These are phyloP conservation scores for Amanita pseudoporphyria DNA, from an alignment of 768 basidiomycete genomes.

Conservation along the genomic window DNA sequence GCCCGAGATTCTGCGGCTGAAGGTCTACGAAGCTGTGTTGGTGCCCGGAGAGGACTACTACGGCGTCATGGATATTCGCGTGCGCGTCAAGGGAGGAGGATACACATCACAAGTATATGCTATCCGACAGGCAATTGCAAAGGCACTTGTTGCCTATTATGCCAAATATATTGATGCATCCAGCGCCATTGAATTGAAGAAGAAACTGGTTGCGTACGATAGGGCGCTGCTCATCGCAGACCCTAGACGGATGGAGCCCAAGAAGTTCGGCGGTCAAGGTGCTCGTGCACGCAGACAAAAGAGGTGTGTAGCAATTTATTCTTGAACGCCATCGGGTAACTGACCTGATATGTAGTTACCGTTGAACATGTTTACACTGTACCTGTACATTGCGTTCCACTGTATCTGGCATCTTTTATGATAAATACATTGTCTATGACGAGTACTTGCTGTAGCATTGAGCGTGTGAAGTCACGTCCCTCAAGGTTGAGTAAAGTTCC, in stretches of 20 bases:
- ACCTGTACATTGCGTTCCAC: conserved; percentile 38
- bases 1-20: conserved; percentile 93
- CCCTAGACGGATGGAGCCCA: conserved; percentile 96
- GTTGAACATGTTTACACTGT: conserved; percentile 39
- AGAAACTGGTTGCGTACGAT: conserved; percentile 95
- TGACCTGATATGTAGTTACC: conserved; percentile 49
- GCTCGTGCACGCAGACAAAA: conserved; percentile 98
- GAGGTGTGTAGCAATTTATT: conserved; percentile 47
- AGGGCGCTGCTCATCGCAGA: conserved; percentile 84
- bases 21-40: conserved; percentile 96
- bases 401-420: conserved; percentile 25
- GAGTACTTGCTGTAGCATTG: neutral
- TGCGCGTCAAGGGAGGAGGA: conserved; percentile 98
- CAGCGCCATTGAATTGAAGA: conserved; percentile 96
- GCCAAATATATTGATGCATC: conserved; percentile 98
- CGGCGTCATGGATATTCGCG: conserved; percentile 84
- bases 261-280: conserved; percentile 98
- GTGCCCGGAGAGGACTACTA: conserved; percentile 89
- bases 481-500: too few relatives aligned
- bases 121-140: conserved; percentile 97
- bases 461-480: neutral
- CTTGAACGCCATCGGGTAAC: conserved; percentile 5
- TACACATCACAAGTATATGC: conserved; percentile 99
- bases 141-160: conserved; percentile 96
- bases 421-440: conserved; percentile 20